A percentile compares a stretch with the other conserved stretches of the same genome.
Evolutionary conservation across 306 rosid genomes (phyloP).

Genomic region (Quercus gilva): DNA sequence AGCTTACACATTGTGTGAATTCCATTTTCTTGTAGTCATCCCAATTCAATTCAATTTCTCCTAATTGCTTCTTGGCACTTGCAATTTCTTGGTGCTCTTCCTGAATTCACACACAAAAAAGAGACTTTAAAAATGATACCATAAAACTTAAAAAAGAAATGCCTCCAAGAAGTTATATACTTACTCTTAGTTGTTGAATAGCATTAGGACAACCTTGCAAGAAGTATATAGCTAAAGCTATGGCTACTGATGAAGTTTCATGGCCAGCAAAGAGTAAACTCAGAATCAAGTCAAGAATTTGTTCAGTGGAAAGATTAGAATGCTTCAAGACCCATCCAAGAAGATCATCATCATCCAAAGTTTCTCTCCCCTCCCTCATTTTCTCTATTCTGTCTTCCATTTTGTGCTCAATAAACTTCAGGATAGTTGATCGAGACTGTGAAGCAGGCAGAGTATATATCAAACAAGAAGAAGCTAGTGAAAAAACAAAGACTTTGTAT

Average conservation of each 20-base stretch:
- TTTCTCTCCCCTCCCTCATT: constrained; percentile 36
- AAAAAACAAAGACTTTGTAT: background rate
- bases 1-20: constrained; percentile 92
- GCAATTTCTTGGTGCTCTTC: constrained; percentile 80
- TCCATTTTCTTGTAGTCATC: constrained; percentile 92
- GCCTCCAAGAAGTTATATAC: background rate
- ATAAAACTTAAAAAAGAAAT: background rate
- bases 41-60: constrained; percentile 80
- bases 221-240: constrained; percentile 80
- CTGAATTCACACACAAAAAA: constrained; percentile 26
- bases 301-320: constrained; percentile 86
- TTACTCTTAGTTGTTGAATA: constrained; percentile 66
- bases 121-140: background rate
- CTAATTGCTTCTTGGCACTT: constrained; percentile 55
- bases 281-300: constrained; percentile 82
- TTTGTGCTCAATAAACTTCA: constrained; percentile 78
- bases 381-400: constrained; percentile 54
- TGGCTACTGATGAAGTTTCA: constrained; percentile 93
- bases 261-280: constrained; percentile 97
- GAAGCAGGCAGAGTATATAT: background rate
- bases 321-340: constrained; percentile 87
- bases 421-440: constrained; percentile 78
- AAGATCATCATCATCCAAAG: constrained; percentile 72
- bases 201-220: constrained; percentile 71
- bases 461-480: background rate